These are phyloP conservation scores for Fusarium sororula DNA, from an alignment of 2,329 filamentous ascomycete genomes.

Conservation along the genomic window DNA sequence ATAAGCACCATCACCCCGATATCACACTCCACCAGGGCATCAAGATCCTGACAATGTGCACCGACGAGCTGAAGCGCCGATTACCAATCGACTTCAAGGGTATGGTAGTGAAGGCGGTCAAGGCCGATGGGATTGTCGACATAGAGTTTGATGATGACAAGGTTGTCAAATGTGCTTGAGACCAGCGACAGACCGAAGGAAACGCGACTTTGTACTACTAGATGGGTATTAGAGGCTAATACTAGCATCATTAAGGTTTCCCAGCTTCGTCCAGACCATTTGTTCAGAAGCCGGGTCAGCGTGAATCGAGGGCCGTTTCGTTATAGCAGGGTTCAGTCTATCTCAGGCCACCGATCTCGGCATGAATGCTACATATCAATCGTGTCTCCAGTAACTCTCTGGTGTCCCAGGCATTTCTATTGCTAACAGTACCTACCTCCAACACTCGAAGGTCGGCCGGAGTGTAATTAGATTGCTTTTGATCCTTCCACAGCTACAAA, in stretches of 20 bases:
- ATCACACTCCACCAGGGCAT: conserved; percentile 89
- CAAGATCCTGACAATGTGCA: conserved; percentile 93
- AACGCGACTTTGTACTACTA: conserved; percentile 51
- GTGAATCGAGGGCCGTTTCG: neutral
- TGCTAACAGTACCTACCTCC: neutral
- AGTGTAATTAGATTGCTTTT: neutral
- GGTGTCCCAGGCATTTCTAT: neutral
- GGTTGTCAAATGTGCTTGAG: conserved; percentile 69
- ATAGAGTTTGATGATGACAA: conserved; percentile 87
- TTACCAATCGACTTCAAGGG: conserved; percentile 99
- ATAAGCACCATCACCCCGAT: conserved; percentile 98
- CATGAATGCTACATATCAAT: neutral
- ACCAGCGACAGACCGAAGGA: conserved; percentile 24
- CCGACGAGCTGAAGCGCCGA: conserved; percentile 94
- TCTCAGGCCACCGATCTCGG: neutral
- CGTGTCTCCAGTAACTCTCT: neutral
- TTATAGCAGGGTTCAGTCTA: neutral
- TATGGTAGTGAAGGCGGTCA: conserved; percentile 91
- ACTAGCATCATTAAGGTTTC: conserved; percentile 38
- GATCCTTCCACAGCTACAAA: neutral
- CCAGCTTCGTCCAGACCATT: neutral
- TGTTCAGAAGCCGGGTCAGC: neutral
- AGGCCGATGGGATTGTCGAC: conserved; percentile 89
- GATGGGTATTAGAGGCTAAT: conserved; percentile 37
- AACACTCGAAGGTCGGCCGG: neutral